phyloP scores from a whole-genome alignment of 2,329 filamentous ascomycete genomes.

The Penicillium occitanis region DNA sequence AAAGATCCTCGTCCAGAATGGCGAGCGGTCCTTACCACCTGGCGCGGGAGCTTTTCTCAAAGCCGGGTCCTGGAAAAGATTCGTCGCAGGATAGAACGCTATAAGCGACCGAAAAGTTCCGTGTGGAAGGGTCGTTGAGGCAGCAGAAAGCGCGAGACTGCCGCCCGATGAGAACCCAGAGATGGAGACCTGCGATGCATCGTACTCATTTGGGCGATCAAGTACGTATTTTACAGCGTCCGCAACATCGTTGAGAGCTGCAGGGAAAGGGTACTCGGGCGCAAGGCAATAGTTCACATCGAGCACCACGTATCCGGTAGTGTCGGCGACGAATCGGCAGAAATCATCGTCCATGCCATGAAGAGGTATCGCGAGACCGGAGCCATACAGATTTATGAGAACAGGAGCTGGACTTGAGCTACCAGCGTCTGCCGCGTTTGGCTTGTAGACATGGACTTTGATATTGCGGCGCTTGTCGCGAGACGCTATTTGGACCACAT shows the following conservation, averaged over 20 bases:
- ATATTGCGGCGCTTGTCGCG: conserved; percentile 31
- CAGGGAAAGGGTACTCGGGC: conserved; percentile 41
- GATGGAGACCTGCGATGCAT: conserved; percentile 32
- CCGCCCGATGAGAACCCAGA: conserved; percentile 46
- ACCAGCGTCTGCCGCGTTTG: background rate
- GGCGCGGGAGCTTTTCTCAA: conserved; percentile 22
- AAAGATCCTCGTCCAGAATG: conserved; percentile 27
- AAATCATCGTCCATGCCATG: conserved; percentile 33
- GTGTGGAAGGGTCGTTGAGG: conserved; percentile 31
- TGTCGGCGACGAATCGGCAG: conserved; percentile 27
- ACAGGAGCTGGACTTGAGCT: conserved; percentile 25
- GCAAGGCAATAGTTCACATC: conserved; percentile 41
- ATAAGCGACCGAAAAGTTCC: conserved; percentile 28
- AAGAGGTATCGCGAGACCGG: conserved; percentile 32
- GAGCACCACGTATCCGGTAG: conserved; percentile 32
- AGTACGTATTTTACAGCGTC: conserved; percentile 37
- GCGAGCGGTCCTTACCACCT: conserved; percentile 27
- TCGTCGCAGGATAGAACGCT: conserved; percentile 34
- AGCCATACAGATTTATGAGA: conserved; percentile 34
- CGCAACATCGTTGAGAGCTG: conserved; percentile 37
- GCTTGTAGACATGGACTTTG: conserved; percentile 30
- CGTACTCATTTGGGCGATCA: conserved; percentile 32
- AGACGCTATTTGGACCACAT: conserved; percentile 32
- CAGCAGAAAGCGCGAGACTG: conserved; percentile 39
- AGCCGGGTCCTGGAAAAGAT: conserved; percentile 24